Conservation (phyloP, 768 basidiomycete genomes). For the Leucocoprinus leucothites region DNA sequence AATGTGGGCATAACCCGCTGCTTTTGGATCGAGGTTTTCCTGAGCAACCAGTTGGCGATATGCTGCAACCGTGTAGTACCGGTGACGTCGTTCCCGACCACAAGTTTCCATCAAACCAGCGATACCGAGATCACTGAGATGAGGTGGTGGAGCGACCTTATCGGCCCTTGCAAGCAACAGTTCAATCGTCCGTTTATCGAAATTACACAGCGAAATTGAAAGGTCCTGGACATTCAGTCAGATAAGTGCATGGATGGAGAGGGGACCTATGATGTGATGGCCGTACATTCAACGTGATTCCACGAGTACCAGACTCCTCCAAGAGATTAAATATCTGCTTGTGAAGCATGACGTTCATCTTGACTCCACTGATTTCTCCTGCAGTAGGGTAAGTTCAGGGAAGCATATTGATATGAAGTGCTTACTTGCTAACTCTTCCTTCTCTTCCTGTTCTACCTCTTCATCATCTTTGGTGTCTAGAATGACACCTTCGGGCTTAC, state of each 20-base stretch:
- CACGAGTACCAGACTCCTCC: conserved; percentile 61
- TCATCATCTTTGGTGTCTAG: conserved; percentile 43
- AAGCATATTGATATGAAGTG: background rate
- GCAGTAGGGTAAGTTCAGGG: background rate
- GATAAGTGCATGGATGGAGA: background rate
- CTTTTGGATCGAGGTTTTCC: conserved; percentile 60
- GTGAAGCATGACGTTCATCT: conserved; percentile 67
- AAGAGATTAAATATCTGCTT: conserved; percentile 76
- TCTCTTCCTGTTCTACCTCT: conserved; percentile 19
- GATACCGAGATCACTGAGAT: conserved; percentile 70
- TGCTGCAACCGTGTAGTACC: conserved; percentile 74
- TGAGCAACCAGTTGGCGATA: conserved; percentile 61
- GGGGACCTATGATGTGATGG: background rate
- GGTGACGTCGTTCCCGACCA: conserved; percentile 83
- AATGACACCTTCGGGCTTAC: conserved; percentile 32
- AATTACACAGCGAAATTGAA: conserved; percentile 55
- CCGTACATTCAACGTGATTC: conserved; percentile 70
- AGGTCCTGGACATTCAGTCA: conserved; percentile 48
- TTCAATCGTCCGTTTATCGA: conserved; percentile 83
- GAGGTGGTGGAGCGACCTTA: conserved; percentile 59
- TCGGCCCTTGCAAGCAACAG: conserved; percentile 71
- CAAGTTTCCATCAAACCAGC: conserved; percentile 74
- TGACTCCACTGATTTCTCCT: conserved; percentile 35
- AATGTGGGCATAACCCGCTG: conserved; percentile 38
- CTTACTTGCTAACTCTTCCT: conserved; percentile 34